Conservation (phyloP, 129 eudicot species). For the Tagetes patula region DNA sequence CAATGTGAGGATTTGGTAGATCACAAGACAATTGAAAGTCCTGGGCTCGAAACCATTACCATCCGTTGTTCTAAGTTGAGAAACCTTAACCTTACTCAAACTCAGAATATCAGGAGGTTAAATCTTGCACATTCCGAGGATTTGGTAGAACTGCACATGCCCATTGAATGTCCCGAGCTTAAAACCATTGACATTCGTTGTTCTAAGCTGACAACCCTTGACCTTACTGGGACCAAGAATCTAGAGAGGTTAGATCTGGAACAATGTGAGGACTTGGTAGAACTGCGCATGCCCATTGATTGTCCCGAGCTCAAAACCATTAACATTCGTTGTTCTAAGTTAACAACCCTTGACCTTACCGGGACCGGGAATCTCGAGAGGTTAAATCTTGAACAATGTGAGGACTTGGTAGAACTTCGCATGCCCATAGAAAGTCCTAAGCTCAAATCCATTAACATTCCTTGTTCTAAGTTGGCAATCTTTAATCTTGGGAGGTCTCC, state of each 20-base stretch:
- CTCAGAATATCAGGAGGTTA: not conserved
- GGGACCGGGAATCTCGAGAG: not conserved
- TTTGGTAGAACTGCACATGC: constrained; percentile 7
- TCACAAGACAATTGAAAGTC: not conserved
- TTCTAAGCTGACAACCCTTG: not conserved
- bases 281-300: not conserved
- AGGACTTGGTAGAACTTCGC: constrained; percentile 1
- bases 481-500: constrained; percentile 11
- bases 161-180: not conserved
- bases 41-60: not conserved
- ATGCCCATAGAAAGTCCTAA: not conserved
- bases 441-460: not conserved
- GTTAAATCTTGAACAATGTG: not conserved
- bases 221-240: not conserved
- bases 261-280: constrained; percentile 1
- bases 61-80: not conserved
- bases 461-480: not conserved
- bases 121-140: not conserved
- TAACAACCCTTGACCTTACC: not conserved
- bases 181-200: not conserved
- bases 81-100: not conserved
- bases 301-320: not conserved
- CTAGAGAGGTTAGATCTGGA: not conserved
- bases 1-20: too few relatives aligned
- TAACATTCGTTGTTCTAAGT: not conserved